Percentiles rank a stretch among this genome's conserved stretches.
These are phyloP conservation scores for Starmera caribaea DNA, from an alignment of 805 yeast genomes.

Conservation along the genomic window DNA sequence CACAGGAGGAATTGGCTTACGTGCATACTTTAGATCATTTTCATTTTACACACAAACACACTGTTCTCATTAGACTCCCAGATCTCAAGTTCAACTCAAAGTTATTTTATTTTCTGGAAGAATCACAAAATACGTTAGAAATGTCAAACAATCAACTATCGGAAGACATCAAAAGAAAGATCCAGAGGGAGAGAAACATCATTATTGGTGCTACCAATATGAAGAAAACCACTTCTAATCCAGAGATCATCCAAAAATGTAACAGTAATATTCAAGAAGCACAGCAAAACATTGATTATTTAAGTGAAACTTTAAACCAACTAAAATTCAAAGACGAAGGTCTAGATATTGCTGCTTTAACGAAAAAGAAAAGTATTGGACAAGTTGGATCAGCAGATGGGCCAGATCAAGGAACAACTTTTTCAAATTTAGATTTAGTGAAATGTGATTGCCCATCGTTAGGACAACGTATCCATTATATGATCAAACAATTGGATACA, in stretches of 20 bases:
- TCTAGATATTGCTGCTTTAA: background rate
- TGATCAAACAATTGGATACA: slow-evolving; percentile 91
- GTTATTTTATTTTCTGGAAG: no score
- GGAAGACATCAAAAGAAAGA: slow-evolving; percentile 71
- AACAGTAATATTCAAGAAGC: slow-evolving; percentile 88
- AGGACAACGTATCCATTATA: slow-evolving; percentile 89
- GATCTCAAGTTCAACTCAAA: no score
- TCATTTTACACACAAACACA: no score
- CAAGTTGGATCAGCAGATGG: slow-evolving; percentile 1
- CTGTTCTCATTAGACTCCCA: no score
- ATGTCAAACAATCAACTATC: slow-evolving; percentile 30
- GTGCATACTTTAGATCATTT: no score
- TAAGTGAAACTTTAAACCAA: slow-evolving; percentile 66
- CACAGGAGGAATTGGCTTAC: no score
- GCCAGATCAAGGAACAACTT: slow-evolving; percentile 16
- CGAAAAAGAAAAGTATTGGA: background rate
- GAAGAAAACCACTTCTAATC: slow-evolving; percentile 69
- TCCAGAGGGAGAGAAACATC: slow-evolving; percentile 80
- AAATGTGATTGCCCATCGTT: slow-evolving; percentile 91
- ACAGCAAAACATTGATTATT: slow-evolving; percentile 80
- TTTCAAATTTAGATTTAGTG: slow-evolving; percentile 68
- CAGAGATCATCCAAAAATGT: slow-evolving; percentile 81
- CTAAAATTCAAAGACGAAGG: slow-evolving; percentile 24
- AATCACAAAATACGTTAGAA: background rate
- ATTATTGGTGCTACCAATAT: slow-evolving; percentile 80